Percentiles rank a stretch among this genome's conserved stretches.
Conservation (phyloP, 192 early-diverging fungal species). For the Backusella psychrophila region DNA sequence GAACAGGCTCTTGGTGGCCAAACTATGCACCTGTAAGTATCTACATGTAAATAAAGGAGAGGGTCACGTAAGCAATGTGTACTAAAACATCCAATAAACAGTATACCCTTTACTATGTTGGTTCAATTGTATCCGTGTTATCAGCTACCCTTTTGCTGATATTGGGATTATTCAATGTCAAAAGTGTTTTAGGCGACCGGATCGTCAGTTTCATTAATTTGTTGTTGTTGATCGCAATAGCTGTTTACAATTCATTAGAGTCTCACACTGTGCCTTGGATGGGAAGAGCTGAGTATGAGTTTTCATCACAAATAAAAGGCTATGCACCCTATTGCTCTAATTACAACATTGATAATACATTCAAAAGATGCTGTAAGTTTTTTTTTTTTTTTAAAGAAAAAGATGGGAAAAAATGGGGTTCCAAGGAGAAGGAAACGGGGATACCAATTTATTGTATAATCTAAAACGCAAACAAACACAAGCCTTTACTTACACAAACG, state of each 20-base stretch:
- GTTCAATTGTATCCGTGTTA: not conserved
- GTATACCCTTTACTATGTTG: conserved; percentile 22
- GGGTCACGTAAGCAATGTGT: not conserved
- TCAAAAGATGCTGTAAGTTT: conserved; percentile 12
- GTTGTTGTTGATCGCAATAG: not conserved
- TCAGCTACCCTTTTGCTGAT: not conserved
- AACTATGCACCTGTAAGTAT: conserved; percentile 11
- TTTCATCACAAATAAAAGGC: not conserved
- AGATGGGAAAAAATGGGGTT: not conserved
- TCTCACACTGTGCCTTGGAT: conserved; percentile 8
- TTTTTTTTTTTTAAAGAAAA: not conserved
- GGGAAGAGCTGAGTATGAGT: not conserved
- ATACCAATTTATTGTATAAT: not conserved
- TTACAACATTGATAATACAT: not conserved
- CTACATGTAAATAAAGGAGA: not conserved
- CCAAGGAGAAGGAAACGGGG: not conserved
- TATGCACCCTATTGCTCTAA: conserved; percentile 6
- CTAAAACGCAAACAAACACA: not conserved
- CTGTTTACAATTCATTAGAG: conserved; percentile 2
- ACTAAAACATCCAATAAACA: not conserved
- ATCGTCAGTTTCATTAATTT: conserved; percentile 2
- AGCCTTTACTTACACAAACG: not conserved
- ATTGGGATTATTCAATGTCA: not conserved
- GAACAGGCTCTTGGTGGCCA: conserved; percentile 15
- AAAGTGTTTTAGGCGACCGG: not conserved